Evolutionary conservation across 768 basidiomycete species (phyloP).

Genomic region (Rhodosporidiobolus sp.): DNA sequence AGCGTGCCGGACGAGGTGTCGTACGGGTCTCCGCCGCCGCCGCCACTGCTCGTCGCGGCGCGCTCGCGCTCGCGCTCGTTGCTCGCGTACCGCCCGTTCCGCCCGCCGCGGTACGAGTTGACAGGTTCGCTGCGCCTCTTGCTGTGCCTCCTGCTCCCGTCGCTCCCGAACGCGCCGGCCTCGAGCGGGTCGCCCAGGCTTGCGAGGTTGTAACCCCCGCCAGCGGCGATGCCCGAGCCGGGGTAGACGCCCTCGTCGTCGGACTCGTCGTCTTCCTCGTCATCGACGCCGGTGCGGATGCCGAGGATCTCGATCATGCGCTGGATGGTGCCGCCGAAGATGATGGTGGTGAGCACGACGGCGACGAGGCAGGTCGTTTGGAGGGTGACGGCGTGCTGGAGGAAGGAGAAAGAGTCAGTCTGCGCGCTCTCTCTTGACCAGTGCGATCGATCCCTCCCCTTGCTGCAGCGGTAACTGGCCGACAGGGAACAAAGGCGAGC

Average conservation of each 20-base stretch:
- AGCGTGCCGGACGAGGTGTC: neutral
- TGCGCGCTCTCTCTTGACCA: constrained; percentile 25
- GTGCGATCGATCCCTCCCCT: neutral
- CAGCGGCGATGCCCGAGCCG: neutral
- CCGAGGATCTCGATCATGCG: constrained; percentile 97
- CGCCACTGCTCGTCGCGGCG: neutral
- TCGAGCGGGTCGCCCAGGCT: constrained; percentile 43
- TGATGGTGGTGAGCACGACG: constrained; percentile 86
- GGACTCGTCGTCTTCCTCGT: constrained; percentile 66
- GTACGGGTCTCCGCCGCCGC: neutral
- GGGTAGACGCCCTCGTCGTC: constrained; percentile 48
- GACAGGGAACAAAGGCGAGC: too few relatives aligned
- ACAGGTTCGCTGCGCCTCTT: constrained; percentile 1
- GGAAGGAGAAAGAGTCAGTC: too few relatives aligned
- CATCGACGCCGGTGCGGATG: constrained; percentile 89
- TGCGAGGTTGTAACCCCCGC: constrained; percentile 15
- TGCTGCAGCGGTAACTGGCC: too few relatives aligned
- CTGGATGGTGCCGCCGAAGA: constrained; percentile 96
- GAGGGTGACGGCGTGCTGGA: constrained; percentile 80
- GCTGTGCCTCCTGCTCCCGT: constrained; percentile 20
- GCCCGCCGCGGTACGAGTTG: neutral
- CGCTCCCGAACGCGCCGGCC: constrained; percentile 10
- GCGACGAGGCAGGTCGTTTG: constrained; percentile 92
- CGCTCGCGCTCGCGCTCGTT: neutral
- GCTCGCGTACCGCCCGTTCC: neutral